phyloP scores from a whole-genome alignment of 2,329 filamentous ascomycete genomes.

The Exophiala sideris region DNA sequence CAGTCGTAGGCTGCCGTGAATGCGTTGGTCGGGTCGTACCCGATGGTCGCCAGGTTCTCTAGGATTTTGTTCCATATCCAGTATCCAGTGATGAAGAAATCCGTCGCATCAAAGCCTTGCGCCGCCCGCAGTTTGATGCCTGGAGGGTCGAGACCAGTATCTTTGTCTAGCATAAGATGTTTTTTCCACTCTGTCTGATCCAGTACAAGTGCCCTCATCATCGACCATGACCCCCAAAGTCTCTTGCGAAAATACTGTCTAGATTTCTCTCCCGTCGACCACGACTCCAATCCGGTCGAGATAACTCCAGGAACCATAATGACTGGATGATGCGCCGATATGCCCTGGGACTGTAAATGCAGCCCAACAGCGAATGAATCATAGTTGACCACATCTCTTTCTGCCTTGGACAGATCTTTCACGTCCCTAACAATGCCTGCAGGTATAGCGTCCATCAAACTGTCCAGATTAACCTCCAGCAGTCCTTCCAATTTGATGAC shows the following conservation, averaged over 20 bases:
- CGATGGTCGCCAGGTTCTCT: conserved; percentile 91
- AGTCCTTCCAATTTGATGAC: conserved; percentile 78
- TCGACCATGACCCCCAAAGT: conserved; percentile 96
- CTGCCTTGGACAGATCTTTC: conserved; percentile 80
- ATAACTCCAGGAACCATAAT: conserved; percentile 98
- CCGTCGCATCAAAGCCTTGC: conserved; percentile 94
- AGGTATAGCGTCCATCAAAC: conserved; percentile 80
- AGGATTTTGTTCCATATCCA: conserved; percentile 99
- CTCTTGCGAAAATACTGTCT: conserved; percentile 90
- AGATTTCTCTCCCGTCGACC: conserved; percentile 83
- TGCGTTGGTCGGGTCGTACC: conserved; percentile 80
- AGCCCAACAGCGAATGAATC: conserved; percentile 91
- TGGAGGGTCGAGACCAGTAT: conserved; percentile 85
- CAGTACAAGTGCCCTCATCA: conserved; percentile 92
- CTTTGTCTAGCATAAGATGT: conserved; percentile 94
- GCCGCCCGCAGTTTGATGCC: conserved; percentile 86
- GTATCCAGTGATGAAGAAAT: conserved; percentile 79
- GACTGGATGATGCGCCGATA: conserved; percentile 78
- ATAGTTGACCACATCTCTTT: conserved; percentile 83
- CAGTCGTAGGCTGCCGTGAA: conserved; percentile 79
- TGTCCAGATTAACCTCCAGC: conserved; percentile 73
- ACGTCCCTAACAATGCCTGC: conserved; percentile 82
- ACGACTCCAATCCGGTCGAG: conserved; percentile 92
- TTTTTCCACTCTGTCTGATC: conserved; percentile 94
- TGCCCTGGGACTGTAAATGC: conserved; percentile 75